Evolutionary conservation across 805 yeast genomes (phyloP).

Genomic region (Lipomyces sp.): DNA sequence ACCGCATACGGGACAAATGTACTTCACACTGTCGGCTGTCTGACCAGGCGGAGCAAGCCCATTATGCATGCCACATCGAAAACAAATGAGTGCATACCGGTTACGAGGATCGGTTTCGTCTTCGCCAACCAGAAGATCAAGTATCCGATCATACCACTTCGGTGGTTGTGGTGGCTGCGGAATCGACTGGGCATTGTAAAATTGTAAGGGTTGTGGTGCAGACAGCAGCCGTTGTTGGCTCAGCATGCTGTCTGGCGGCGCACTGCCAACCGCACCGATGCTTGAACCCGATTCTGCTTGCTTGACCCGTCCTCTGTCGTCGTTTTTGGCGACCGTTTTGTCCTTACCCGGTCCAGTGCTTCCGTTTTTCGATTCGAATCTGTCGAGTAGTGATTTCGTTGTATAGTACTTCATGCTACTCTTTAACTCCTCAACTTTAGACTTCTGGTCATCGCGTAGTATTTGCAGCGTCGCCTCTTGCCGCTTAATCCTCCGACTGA

Average conservation of each 20-base stretch:
- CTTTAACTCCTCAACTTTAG: slow-evolving; percentile 69
- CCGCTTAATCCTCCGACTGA: slow-evolving; percentile 38
- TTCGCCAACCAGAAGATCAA: slow-evolving; percentile 58
- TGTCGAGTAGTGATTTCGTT: slow-evolving; percentile 71
- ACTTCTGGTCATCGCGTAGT: slow-evolving; percentile 54
- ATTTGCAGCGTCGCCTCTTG: slow-evolving; percentile 43
- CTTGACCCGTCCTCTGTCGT: background rate
- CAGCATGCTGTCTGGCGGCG: background rate
- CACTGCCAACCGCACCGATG: background rate
- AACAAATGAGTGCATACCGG: slow-evolving; percentile 75
- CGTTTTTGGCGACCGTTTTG: background rate
- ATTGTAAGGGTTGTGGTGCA: background rate
- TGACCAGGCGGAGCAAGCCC: slow-evolving; percentile 80
- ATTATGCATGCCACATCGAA: slow-evolving; percentile 68
- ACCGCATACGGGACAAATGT: slow-evolving; percentile 72
- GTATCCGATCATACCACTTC: slow-evolving; percentile 51
- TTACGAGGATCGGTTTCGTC: slow-evolving; percentile 65
- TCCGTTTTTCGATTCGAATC: slow-evolving; percentile 63
- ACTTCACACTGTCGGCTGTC: slow-evolving; percentile 56
- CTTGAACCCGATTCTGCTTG: background rate
- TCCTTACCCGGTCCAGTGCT: slow-evolving; percentile 46
- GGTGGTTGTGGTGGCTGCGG: slow-evolving; percentile 23
- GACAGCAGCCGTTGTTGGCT: background rate
- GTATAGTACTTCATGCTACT: slow-evolving; percentile 73
- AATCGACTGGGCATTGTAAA: background rate